Evolutionary conservation across 2,329 filamentous ascomycete species (phyloP).

Genomic region (Phyllosticta citriasiana): DNA sequence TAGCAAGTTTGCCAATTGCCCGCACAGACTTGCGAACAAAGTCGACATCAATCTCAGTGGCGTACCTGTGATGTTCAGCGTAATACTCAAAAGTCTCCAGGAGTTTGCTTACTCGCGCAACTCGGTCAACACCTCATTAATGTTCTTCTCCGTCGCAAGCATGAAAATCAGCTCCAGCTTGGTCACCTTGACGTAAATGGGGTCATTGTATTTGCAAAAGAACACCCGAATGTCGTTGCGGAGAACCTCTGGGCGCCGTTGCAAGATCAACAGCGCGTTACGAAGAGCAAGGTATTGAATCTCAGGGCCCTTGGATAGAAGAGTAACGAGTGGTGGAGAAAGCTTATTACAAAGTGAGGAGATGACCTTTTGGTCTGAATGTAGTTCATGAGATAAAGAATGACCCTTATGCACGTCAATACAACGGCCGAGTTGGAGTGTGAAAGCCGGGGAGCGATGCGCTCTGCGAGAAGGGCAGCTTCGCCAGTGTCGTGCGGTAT

Average conservation of each 20-base stretch:
- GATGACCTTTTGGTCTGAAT: constrained; percentile 88
- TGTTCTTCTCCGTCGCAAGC: constrained; percentile 92
- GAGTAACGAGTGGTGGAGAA: constrained; percentile 85
- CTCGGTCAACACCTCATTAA: constrained; percentile 88
- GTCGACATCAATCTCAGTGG: constrained; percentile 96
- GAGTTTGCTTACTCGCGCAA: constrained; percentile 60
- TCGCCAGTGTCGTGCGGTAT: constrained; percentile 84
- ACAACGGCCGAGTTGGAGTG: constrained; percentile 96
- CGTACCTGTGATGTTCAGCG: constrained; percentile 47
- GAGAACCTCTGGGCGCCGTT: constrained; percentile 81
- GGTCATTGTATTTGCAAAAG: constrained; percentile 99
- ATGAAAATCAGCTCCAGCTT: constrained; percentile 99
- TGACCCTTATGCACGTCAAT: constrained; percentile 88
- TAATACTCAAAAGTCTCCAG: constrained; percentile 4
- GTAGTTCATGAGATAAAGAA: constrained; percentile 99
- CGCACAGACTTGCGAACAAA: constrained; percentile 97
- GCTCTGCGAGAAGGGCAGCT: constrained; percentile 90
- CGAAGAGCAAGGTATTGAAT: constrained; percentile 96
- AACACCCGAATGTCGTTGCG: constrained; percentile 97
- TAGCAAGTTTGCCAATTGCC: constrained; percentile 93
- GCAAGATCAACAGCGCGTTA: constrained; percentile 88
- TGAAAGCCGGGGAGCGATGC: constrained; percentile 86
- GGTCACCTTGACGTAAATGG: constrained; percentile 98
- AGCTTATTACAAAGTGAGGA: constrained; percentile 85
- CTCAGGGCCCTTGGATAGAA: constrained; percentile 90